Evolutionary conservation across 305 asterid genomes (phyloP).

Genomic region (Solanum chacoense): DNA sequence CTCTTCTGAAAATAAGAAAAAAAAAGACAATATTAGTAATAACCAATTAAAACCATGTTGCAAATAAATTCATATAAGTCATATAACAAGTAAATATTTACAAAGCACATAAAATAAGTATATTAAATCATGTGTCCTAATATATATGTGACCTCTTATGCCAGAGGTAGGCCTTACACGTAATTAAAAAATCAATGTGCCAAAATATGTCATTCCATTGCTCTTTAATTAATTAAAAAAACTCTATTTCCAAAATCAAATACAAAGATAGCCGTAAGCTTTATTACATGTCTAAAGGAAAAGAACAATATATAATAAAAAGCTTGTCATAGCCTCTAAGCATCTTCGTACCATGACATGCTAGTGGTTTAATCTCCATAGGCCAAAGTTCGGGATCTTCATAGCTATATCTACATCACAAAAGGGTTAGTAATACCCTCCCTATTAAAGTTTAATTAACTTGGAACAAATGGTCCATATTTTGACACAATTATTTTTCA

Average conservation of each 20-base stretch:
- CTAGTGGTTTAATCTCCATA: no score
- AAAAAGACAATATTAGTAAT: no score
- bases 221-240: not conserved
- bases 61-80: not conserved
- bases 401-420: not conserved
- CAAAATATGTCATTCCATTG: not conserved
- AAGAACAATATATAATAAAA: not conserved
- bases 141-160: not conserved
- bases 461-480: not conserved
- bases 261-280: not conserved
- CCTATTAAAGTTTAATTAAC: no score
- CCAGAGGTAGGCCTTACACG: not conserved
- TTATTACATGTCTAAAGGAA: not conserved
- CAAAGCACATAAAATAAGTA: not conserved
- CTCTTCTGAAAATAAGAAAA: not conserved
- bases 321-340: not conserved
- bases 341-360: no score
- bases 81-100: not conserved
- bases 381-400: not conserved
- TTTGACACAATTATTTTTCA: not conserved
- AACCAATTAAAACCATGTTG: not conserved
- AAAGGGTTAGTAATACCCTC: no score
- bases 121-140: no score
- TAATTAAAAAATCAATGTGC: not conserved
- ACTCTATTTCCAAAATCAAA: not conserved